Evolutionary conservation across 345 rosid genomes (phyloP).

Genomic region (Acer negundo): DNA sequence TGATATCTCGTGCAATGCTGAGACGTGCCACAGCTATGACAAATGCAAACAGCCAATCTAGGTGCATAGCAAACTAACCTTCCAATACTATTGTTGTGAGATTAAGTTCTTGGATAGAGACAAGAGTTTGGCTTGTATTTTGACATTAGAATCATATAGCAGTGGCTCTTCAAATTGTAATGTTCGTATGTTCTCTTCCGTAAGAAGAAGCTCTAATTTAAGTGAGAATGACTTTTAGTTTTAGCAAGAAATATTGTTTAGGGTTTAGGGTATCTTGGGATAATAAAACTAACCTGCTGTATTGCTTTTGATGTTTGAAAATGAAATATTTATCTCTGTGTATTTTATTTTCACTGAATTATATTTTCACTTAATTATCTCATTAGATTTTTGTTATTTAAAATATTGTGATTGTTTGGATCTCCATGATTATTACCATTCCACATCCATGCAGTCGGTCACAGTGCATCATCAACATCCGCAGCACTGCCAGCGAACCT

Average conservation of each 20-base stretch:
- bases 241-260: neutral
- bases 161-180: neutral
- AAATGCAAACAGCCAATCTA: constrained; percentile 77
- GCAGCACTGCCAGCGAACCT: constrained; percentile 26
- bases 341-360: neutral
- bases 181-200: neutral
- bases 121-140: neutral
- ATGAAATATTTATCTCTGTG: neutral
- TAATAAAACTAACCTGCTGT: neutral
- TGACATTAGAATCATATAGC: neutral
- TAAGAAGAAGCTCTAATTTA: neutral
- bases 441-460: constrained; percentile 69
- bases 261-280: neutral
- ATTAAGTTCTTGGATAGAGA: neutral
- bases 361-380: neutral
- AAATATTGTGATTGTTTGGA: neutral
- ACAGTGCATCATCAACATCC: constrained; percentile 86
- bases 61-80: constrained; percentile 41
- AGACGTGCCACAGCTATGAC: constrained; percentile 85
- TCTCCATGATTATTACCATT: neutral
- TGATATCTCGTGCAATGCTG: constrained; percentile 72
- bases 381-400: neutral
- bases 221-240: neutral
- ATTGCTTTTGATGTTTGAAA: constrained; percentile 3
- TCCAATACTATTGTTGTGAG: neutral